phyloP scores from a whole-genome alignment of 2,329 filamentous ascomycete genomes.

The Pestalotiopsis sp. region DNA sequence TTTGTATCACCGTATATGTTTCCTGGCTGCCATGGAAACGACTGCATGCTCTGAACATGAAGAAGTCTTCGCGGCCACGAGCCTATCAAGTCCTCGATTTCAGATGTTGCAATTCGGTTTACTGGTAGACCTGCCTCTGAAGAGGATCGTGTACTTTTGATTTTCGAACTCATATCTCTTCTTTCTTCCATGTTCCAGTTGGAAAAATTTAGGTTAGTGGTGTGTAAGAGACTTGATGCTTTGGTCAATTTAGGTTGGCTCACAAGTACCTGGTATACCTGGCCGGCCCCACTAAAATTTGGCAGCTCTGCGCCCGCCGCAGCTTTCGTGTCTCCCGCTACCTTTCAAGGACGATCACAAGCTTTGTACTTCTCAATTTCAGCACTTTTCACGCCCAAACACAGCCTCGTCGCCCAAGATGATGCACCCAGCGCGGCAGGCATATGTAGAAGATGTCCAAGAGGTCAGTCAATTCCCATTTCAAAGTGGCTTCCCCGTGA shows the following conservation, averaged over 20 bases:
- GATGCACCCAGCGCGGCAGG: conserved; percentile 88
- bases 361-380: not conserved
- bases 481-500: conserved; percentile 16
- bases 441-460: conserved; percentile 87
- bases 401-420: conserved; percentile 39
- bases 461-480: conserved; percentile 55
- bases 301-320: not conserved
- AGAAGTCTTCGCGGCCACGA: no score
- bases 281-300: conserved; percentile 6
- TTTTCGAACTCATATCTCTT: no score
- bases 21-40: no score
- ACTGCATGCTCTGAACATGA: no score
- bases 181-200: no score
- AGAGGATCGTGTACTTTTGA: no score
- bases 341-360: conserved; percentile 7
- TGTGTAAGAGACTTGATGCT: no score
- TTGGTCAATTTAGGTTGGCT: not conserved
- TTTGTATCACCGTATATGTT: no score
- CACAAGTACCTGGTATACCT: not conserved
- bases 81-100: no score
- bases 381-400: not conserved
- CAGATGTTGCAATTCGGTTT: no score
- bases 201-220: no score
- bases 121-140: no score
- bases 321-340: conserved; percentile 1